Evolutionary conservation across 176 grass and related monocot species (phyloP).

Genomic region (Guadua angustifolia): DNA sequence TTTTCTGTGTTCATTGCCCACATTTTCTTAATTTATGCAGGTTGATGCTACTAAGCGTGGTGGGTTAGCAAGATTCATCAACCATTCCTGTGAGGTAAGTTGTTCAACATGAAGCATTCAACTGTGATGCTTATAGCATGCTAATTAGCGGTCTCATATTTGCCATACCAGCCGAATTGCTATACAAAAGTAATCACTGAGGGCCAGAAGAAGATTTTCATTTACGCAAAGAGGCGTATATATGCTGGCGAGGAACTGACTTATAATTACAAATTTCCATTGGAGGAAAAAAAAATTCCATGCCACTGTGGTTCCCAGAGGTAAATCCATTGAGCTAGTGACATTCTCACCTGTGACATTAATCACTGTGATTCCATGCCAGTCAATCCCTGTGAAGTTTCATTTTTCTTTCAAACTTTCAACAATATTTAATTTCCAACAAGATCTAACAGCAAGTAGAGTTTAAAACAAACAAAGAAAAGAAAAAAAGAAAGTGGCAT

Average conservation of each 20-base stretch:
- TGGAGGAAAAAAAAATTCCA: conserved; percentile 94
- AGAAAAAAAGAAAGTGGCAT: neutral
- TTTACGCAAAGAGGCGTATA: conserved; percentile 95
- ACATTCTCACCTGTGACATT: neutral
- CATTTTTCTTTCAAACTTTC: too few species aligned
- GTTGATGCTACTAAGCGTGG: conserved; percentile 96
- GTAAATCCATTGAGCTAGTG: conserved; percentile 47
- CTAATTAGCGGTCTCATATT: conserved; percentile 26
- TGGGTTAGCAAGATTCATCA: conserved; percentile 97
- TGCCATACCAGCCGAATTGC: conserved; percentile 79
- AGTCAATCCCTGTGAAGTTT: too few species aligned
- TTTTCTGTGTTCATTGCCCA: conserved; percentile 15
- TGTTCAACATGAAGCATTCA: conserved; percentile 36
- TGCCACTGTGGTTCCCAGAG: conserved; percentile 93
- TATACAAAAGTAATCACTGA: conserved; percentile 97
- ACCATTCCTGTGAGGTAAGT: conserved; percentile 94
- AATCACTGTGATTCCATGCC: too few species aligned
- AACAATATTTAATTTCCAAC: too few species aligned
- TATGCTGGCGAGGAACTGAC: conserved; percentile 89
- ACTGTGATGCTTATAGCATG: conserved; percentile 19
- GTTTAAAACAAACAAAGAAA: too few species aligned
- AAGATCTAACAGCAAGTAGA: too few species aligned
- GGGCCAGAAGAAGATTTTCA: conserved; percentile 98
- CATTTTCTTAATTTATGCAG: conserved; percentile 57
- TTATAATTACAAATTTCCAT: conserved; percentile 98